Evolutionary conservation across 352 stramenopile species (phyloP).

Genomic region (Peronospora belbahrii): DNA sequence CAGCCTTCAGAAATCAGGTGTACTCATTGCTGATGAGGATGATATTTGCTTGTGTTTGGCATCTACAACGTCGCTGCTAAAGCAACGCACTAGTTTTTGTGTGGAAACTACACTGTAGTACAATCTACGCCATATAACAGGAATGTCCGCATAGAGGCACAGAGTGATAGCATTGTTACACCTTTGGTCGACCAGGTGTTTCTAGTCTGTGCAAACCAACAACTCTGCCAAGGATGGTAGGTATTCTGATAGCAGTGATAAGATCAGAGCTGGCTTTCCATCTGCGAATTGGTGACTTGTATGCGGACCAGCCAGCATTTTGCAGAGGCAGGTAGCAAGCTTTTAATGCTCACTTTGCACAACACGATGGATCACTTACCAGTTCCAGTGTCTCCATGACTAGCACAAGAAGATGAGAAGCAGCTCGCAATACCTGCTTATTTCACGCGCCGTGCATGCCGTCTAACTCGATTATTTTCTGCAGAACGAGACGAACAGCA

Average conservation of each 20-base stretch:
- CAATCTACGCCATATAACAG: constrained; percentile 30
- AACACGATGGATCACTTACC: constrained; percentile 12
- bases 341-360: constrained; percentile 56
- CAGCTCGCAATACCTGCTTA: constrained; percentile 18
- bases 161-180: constrained; percentile 8
- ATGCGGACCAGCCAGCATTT: constrained; percentile 75
- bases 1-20: constrained; percentile 32
- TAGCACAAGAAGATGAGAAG: constrained; percentile 16
- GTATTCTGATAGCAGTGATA: constrained; percentile 64
- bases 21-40: constrained; percentile 75
- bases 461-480: constrained; percentile 8
- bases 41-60: constrained; percentile 61
- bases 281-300: constrained; percentile 59
- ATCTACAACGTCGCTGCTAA: constrained; percentile 43
- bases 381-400: constrained; percentile 8
- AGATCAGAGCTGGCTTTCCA: constrained; percentile 57
- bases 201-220: constrained; percentile 44
- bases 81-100: constrained; percentile 51
- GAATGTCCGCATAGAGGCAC: constrained; percentile 7
- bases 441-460: constrained; percentile 20
- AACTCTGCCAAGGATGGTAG: constrained; percentile 71
- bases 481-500: constrained; percentile 6
- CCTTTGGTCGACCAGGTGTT: constrained; percentile 5
- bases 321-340: constrained; percentile 67
- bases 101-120: constrained; percentile 43